Evolutionary conservation across 108 stramenopile species (phyloP).

Genomic region (Asterionellopsis glacialis): DNA sequence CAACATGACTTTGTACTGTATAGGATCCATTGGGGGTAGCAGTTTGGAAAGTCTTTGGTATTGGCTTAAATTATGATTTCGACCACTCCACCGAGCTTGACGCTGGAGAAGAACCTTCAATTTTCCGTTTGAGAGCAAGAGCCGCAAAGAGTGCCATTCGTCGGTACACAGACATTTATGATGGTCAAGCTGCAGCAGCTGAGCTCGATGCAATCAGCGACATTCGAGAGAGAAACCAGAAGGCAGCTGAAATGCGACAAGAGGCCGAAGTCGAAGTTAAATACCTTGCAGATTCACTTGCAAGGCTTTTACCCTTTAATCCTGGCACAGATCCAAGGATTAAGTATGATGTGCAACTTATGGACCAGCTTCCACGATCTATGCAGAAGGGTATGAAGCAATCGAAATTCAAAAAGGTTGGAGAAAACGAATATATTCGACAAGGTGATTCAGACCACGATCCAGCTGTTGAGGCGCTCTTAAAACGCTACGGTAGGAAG

Average conservation of each 20-base stretch:
- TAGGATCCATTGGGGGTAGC: constrained; percentile 81
- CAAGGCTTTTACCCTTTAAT: constrained; percentile 21
- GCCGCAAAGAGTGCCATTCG: constrained; percentile 80
- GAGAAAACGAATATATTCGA: neutral
- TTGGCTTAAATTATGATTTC: constrained; percentile 73
- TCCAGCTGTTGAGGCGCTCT: too few species aligned
- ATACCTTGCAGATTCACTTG: constrained; percentile 19
- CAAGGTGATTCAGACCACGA: too few species aligned
- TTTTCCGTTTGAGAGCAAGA: constrained; percentile 62
- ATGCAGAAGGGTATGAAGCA: neutral
- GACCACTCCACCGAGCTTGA: constrained; percentile 41
- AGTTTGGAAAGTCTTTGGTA: constrained; percentile 65
- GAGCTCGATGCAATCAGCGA: constrained; percentile 7
- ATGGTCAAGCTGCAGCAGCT: constrained; percentile 1
- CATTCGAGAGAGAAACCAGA: constrained; percentile 9
- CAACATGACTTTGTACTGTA: too few species aligned
- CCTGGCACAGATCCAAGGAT: neutral
- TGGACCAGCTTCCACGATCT: too few species aligned
- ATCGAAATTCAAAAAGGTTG: constrained; percentile 1
- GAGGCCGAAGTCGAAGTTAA: constrained; percentile 15
- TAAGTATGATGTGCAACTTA: neutral
- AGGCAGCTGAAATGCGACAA: constrained; percentile 6
- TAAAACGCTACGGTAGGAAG: too few species aligned
- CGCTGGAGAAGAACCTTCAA: constrained; percentile 33
- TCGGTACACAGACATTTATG: constrained; percentile 24